Conservation (phyloP, 78 protist genomes). For the Dictyostelium citrinum region DNA sequence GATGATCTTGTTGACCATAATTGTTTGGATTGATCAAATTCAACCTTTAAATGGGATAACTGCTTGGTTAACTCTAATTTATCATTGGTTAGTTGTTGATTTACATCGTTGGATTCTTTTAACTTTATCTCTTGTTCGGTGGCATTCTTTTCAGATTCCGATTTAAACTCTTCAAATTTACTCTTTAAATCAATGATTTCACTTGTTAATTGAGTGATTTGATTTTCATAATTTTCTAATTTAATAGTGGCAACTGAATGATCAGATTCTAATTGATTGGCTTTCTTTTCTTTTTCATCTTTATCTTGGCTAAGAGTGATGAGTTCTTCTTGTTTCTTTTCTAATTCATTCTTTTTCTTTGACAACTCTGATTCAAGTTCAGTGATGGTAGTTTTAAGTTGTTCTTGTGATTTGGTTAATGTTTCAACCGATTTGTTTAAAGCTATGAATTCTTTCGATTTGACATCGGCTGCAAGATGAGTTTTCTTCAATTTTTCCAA, state of each 20-base stretch:
- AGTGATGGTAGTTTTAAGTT: not conserved
- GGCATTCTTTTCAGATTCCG: not conserved
- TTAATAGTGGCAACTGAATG: not conserved
- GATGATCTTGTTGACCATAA: not conserved
- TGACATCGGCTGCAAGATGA: constrained; percentile 8
- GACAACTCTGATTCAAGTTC: not conserved
- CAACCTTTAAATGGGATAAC: not conserved
- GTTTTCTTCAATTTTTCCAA: constrained; percentile 11
- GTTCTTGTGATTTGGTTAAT: constrained; percentile 1
- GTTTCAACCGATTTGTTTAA: constrained; percentile 12
- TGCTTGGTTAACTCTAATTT: not conserved
- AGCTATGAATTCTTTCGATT: not conserved
- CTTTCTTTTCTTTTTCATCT: not conserved
- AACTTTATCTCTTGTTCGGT: not conserved
- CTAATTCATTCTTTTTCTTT: not conserved
- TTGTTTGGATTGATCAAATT: not conserved
- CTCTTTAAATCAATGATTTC: not conserved
- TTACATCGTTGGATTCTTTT: not conserved
- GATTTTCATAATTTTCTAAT: not conserved
- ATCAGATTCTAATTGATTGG: not conserved
- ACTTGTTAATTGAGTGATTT: not conserved
- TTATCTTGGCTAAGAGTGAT: not conserved
- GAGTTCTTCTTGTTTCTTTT: not conserved
- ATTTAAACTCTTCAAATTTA: not conserved
- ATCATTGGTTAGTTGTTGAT: not conserved